Conservation (phyloP, 108 stramenopile species). For the Asterionellopsis glacialis region DNA sequence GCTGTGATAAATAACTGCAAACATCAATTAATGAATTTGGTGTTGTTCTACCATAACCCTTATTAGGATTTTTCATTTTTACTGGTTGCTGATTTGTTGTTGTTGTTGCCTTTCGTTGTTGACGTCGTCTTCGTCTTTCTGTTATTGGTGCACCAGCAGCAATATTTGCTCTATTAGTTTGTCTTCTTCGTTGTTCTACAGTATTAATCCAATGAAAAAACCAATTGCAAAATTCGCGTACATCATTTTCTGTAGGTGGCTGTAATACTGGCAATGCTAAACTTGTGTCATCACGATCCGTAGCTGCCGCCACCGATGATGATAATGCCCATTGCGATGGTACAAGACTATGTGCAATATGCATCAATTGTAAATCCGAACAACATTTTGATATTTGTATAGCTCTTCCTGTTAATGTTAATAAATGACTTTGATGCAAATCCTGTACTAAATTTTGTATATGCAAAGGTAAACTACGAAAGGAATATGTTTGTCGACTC, state of each 20-base stretch:
- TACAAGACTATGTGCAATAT: conserved; percentile 55
- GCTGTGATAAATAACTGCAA: conserved; percentile 26
- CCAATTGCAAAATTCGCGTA: conserved; percentile 30
- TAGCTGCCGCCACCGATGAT: no score
- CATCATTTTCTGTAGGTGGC: conserved; percentile 14
- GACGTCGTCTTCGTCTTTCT: conserved; percentile 4
- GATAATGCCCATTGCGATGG: conserved; percentile 18
- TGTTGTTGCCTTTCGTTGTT: background rate
- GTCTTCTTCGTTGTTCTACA: conserved; percentile 26
- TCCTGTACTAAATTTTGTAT: conserved; percentile 31
- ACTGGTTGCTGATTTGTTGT: background rate
- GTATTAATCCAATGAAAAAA: conserved; percentile 49
- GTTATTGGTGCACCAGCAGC: conserved; percentile 32
- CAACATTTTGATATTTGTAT: conserved; percentile 26
- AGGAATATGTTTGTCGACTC: conserved; percentile 21
- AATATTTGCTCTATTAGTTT: conserved; percentile 18
- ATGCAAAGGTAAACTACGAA: conserved; percentile 29
- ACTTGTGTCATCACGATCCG: no score
- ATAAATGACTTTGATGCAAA: conserved; percentile 47
- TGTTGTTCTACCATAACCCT: no score
- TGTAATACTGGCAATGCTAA: conserved; percentile 11
- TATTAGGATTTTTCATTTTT: no score
- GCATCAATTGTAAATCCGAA: conserved; percentile 13
- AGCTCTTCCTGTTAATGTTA: conserved; percentile 29
- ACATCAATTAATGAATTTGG: background rate